phyloP scores from a whole-genome alignment of 2,329 filamentous ascomycete genomes.

The Cryphonectria carpinicola region DNA sequence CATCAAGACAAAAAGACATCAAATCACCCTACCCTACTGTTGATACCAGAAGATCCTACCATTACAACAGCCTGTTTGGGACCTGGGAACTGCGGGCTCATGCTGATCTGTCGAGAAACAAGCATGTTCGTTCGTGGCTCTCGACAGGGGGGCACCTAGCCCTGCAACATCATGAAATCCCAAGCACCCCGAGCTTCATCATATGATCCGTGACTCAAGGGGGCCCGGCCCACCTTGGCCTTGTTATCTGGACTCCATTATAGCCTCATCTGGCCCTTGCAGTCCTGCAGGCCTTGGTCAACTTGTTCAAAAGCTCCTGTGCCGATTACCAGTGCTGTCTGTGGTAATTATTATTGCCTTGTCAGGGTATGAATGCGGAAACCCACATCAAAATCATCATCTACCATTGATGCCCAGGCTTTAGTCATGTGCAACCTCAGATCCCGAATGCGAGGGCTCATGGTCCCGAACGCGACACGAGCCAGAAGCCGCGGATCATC shows the following conservation, averaged over 20 bases:
- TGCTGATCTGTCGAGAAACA: neutral
- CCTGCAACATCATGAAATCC: neutral
- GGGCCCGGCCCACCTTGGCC: too few relatives aligned
- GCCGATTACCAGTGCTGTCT: neutral
- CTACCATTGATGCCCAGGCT: constrained; percentile 57
- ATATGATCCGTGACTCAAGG: neutral
- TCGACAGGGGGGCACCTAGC: neutral
- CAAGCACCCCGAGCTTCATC: neutral
- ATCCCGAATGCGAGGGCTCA: constrained; percentile 56
- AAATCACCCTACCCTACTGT: neutral
- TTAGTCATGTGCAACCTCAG: constrained; percentile 50
- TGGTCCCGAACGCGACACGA: constrained; percentile 64
- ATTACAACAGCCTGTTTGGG: neutral
- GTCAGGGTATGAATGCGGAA: fast-evolving
- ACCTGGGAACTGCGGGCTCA: neutral
- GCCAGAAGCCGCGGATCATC: constrained; percentile 65
- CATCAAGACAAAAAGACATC: constrained; percentile 13
- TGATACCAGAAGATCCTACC: neutral
- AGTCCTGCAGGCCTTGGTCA: constrained; percentile 21
- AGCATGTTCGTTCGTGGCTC: neutral
- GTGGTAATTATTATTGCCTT: neutral
- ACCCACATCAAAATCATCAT: constrained; percentile 57
- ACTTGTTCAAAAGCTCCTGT: constrained; percentile 23
- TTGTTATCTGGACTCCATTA: neutral
- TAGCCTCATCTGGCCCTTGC: neutral